Conservation (phyloP, 2,329 filamentous ascomycete species). For the Venturia oleaginea region DNA sequence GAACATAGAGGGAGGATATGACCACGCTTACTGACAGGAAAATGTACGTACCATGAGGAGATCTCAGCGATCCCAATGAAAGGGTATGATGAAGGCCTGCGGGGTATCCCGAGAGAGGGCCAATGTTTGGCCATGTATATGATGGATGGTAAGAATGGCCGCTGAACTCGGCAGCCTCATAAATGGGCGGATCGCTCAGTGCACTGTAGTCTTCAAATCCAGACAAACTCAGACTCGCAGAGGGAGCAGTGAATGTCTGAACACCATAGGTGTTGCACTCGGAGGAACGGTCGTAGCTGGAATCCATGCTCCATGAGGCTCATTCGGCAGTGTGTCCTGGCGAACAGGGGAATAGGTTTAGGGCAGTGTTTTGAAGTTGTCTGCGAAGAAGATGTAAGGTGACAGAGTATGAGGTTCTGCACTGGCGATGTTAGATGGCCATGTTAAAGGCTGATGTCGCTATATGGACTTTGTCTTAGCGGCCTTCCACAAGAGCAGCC, state of each 20-base stretch:
- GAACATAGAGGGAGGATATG: not conserved
- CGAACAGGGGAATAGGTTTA: not conserved
- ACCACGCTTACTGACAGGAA: not conserved
- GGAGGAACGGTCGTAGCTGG: not conserved
- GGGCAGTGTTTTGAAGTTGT: not conserved
- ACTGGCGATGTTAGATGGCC: not conserved
- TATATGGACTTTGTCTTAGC: conserved; percentile 2
- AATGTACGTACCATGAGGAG: conserved; percentile 2
- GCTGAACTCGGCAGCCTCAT: not conserved
- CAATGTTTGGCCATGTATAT: not conserved
- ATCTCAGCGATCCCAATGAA: not conserved
- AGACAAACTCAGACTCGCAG: conserved; percentile 32
- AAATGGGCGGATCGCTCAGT: conserved; percentile 21
- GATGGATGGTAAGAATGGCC: not conserved
- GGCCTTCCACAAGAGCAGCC: not conserved
- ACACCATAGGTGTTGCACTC: conserved; percentile 20
- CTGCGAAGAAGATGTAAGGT: not conserved
- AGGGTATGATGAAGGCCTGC: not conserved
- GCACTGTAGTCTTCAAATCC: conserved; percentile 28
- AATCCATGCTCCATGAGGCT: conserved; percentile 6
- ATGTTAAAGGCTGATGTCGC: not conserved
- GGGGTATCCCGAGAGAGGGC: not conserved
- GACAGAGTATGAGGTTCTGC: not conserved
- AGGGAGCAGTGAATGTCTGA: conserved; percentile 28
- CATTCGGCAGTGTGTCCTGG: not conserved